Evolutionary conservation across 805 yeast genomes (phyloP).

Genomic region (Debaryomyces hansenii): DNA sequence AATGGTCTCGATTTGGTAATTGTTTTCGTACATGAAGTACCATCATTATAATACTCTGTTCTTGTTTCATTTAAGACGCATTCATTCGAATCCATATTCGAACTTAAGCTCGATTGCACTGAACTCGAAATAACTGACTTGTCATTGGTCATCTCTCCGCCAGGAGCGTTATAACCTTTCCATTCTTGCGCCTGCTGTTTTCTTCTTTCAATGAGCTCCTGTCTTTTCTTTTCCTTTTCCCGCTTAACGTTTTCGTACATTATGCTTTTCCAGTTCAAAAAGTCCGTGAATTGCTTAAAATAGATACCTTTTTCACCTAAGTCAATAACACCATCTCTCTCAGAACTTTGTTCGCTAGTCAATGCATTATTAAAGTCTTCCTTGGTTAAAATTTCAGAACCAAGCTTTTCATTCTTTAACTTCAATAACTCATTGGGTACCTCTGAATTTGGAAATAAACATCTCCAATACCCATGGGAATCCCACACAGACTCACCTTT

Average conservation of each 20-base stretch:
- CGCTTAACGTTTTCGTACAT: constrained; percentile 48
- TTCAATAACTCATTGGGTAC: constrained; percentile 31
- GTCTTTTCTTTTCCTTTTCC: constrained; percentile 25
- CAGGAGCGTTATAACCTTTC: neutral
- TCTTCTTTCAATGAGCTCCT: constrained; percentile 2
- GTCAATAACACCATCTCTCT: constrained; percentile 22
- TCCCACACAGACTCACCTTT: constrained; percentile 85
- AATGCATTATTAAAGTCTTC: constrained; percentile 54
- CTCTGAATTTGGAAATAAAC: constrained; percentile 68
- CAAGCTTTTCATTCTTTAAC: constrained; percentile 22
- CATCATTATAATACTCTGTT: constrained; percentile 37
- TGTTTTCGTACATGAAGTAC: constrained; percentile 32
- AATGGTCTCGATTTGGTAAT: constrained; percentile 32
- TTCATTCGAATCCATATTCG: constrained; percentile 28
- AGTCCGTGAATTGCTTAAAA: constrained; percentile 65
- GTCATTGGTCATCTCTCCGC: neutral
- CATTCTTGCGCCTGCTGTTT: neutral
- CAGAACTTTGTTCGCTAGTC: constrained; percentile 6
- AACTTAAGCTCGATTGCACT: constrained; percentile 21
- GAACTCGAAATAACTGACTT: constrained; percentile 26
- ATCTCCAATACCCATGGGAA: constrained; percentile 82
- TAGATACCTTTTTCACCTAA: constrained; percentile 55
- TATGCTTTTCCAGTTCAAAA: constrained; percentile 64
- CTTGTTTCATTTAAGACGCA: constrained; percentile 28
- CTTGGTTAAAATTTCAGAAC: constrained; percentile 43